Evolutionary conservation across 2,329 filamentous ascomycete genomes (phyloP), one percentile per base, ranked within the genome.

Genomic region (Sarocladiaceae sp.): DNA sequence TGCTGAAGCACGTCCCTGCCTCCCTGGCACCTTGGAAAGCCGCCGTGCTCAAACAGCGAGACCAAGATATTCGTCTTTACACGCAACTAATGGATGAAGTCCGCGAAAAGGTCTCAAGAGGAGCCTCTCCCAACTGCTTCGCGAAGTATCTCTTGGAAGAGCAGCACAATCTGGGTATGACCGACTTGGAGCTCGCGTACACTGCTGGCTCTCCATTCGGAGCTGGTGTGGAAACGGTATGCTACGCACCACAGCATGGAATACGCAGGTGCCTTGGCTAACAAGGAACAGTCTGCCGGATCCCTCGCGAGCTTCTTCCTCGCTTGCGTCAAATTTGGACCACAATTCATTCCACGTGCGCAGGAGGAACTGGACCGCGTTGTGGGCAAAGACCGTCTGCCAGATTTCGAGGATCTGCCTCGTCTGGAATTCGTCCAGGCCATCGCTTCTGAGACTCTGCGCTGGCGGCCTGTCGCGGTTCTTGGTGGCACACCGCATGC

Each of bases 281-380:
- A 23, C 13, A 12, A 13, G 10, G 9, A 19, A 7, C 9, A 57
- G 68, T 78, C 50, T 46, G 75, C 50, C 54, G 76, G 45, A 47
- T 78, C 59, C 47, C 68, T 58, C 48, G 71, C 47, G 0, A 78
- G 63, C n/a, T 68, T 78, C 52, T 62, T 74, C 16, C 62, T 79
- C 0, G 74, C 73, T 0, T 77, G 77, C 55, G 66, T 63, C 13
- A 60, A 74, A n/a, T 71, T 70, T 24, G 71, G 68, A 2, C 70
- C 69, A 0, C 65, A 69, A 6, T 69, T 73, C 3, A 71, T 77
- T 5, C 64, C 64, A 1, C 55, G 69, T 52, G 51, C 70, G 18
- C 37, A 62, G 7, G 59, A 59, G 13, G 66, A 70, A 35, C 57
- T 69, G 0, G 65, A 69, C 27, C 48, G 56, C 3, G 60, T 68